Evolutionary conservation across 352 stramenopile species (phyloP).

Genomic region (Phytophthora rubi): DNA sequence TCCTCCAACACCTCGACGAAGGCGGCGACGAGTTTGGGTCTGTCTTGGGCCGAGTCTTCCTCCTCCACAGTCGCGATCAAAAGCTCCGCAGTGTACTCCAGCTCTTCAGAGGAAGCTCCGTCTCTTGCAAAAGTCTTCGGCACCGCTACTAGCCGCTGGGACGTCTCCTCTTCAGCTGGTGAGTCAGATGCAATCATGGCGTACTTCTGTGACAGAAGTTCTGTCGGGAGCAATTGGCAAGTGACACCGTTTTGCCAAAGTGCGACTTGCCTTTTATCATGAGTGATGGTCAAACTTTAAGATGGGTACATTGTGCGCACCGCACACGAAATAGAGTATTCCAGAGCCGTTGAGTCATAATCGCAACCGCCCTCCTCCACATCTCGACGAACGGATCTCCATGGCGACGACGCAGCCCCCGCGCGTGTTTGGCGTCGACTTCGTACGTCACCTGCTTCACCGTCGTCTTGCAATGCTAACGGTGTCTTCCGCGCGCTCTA

Average conservation of each 20-base stretch:
- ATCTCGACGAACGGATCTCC: conserved; percentile 24
- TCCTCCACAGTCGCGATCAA: conserved; percentile 60
- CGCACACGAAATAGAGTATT: conserved; percentile 32
- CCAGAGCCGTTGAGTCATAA: conserved; percentile 11
- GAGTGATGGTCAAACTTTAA: conserved; percentile 29
- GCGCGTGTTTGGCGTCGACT: conserved; percentile 81
- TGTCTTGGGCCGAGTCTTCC: conserved; percentile 17
- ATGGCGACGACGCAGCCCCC: conserved; percentile 36
- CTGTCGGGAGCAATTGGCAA: conserved; percentile 16
- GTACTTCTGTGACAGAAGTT: not conserved
- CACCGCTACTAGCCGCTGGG: conserved; percentile 27
- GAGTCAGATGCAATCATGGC: conserved; percentile 15
- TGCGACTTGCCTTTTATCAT: conserved; percentile 14
- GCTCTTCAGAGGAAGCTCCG: conserved; percentile 38
- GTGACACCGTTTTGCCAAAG: not conserved
- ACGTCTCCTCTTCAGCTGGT: conserved; percentile 28
- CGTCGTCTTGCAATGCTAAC: not conserved
- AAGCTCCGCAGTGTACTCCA: conserved; percentile 75
- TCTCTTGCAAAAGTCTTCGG: conserved; percentile 29
- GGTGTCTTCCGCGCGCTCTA: conserved; percentile 5
- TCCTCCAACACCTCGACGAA: conserved; percentile 57
- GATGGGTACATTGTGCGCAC: conserved; percentile 11
- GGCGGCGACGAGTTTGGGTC: conserved; percentile 24
- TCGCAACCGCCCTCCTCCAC: conserved; percentile 14
- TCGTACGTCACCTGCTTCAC: conserved; percentile 51